A percentile compares a stretch with the other conserved stretches of the same genome.
Evolutionary conservation across 164 flowering plant genomes (phyloP).

Genomic region (Euptelea pleiosperma): DNA sequence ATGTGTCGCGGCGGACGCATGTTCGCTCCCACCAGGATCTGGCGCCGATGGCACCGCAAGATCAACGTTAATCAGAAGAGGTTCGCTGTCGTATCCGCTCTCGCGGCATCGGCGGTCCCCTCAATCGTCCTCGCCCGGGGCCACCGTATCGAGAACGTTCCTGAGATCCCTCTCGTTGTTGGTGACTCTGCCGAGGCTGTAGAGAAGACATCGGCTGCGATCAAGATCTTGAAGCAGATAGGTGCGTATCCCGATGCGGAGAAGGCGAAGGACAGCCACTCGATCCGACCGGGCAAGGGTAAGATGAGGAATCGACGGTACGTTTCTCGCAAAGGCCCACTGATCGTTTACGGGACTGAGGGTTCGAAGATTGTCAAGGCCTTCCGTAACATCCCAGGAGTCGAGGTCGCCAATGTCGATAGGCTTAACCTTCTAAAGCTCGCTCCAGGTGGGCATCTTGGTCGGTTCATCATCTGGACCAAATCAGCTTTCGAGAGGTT

Average conservation of each 20-base stretch:
- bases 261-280: constrained; percentile 73
- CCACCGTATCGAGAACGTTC: constrained; percentile 61
- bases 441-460: constrained; percentile 89
- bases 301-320: constrained; percentile 80
- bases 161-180: constrained; percentile 69
- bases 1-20: constrained; percentile 93
- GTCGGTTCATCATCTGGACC: constrained; percentile 82
- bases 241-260: constrained; percentile 74
- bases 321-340: constrained; percentile 64
- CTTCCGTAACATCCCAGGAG: constrained; percentile 81
- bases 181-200: constrained; percentile 59
- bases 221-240: constrained; percentile 60
- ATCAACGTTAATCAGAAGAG: constrained; percentile 71
- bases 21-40: constrained; percentile 91
- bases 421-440: constrained; percentile 77
- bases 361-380: constrained; percentile 80
- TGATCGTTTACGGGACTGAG: constrained; percentile 71
- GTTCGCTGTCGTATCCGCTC: constrained; percentile 69
- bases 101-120: constrained; percentile 72
- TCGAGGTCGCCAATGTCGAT: constrained; percentile 63
- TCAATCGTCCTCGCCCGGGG: constrained; percentile 77
- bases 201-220: constrained; percentile 67
- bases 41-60: constrained; percentile 84
- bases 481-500: constrained; percentile 85
- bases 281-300: constrained; percentile 83